Evolutionary conservation across 2,329 filamentous ascomycete species (phyloP).

Genomic region (Xylaria sp.): DNA sequence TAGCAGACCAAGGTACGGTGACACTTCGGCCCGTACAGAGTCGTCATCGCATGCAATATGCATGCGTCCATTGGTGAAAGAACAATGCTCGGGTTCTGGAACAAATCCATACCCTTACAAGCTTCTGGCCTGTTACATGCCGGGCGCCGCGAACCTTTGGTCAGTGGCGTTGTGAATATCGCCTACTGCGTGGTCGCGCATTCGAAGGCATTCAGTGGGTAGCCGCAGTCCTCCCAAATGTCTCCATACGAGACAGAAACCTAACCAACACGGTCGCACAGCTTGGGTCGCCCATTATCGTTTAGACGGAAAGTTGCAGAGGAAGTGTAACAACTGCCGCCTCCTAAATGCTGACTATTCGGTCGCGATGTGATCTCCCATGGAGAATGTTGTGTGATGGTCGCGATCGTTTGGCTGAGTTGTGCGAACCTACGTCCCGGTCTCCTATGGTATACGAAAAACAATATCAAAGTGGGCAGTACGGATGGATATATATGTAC

Average conservation of each 20-base stretch:
- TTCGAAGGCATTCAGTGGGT: conserved; percentile 32
- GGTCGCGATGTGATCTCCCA: conserved; percentile 26
- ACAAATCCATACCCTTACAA: conserved; percentile 30
- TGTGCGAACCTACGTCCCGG: conserved; percentile 33
- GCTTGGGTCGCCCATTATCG: conserved; percentile 37
- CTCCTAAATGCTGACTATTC: conserved; percentile 28
- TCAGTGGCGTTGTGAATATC: conserved; percentile 25
- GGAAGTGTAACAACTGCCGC: conserved; percentile 34
- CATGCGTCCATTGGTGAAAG: conserved; percentile 31
- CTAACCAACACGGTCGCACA: conserved; percentile 23
- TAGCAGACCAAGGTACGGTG: conserved; percentile 24
- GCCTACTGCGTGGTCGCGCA: conserved; percentile 24
- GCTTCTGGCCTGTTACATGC: conserved; percentile 34
- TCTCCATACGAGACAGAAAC: conserved; percentile 37
- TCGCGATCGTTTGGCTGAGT: conserved; percentile 22
- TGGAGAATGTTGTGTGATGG: conserved; percentile 31
- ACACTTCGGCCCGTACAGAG: conserved; percentile 36
- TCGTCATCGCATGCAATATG: conserved; percentile 29
- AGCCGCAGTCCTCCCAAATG: conserved; percentile 32
- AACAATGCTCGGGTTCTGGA: conserved; percentile 31
- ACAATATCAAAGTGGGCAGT: conserved; percentile 23
- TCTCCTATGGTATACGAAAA: conserved; percentile 25
- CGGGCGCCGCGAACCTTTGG: conserved; percentile 26
- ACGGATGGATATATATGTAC: conserved; percentile 31
- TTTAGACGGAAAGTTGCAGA: conserved; percentile 40